Evolutionary conservation across 2,329 filamentous ascomycete species (phyloP).

Genomic region (Colletotrichum melonis): DNA sequence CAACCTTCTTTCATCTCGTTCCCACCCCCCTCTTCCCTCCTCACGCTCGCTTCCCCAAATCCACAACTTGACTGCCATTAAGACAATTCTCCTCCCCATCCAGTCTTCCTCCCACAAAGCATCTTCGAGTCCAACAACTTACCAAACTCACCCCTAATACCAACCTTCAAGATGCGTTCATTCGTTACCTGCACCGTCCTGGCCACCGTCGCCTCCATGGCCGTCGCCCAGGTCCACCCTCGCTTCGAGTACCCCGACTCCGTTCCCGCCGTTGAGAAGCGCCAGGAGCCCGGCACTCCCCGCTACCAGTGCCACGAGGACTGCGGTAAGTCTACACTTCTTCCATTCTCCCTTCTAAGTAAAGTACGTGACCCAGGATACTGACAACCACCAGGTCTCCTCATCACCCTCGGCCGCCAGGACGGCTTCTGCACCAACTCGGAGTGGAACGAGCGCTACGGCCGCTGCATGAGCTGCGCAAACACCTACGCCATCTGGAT

Average conservation of each 20-base stretch:
- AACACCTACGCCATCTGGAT: slow-evolving; percentile 57
- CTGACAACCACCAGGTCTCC: not conserved
- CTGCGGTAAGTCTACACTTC: slow-evolving; percentile 51
- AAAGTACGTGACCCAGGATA: too few relatives aligned
- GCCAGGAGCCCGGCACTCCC: slow-evolving; percentile 57
- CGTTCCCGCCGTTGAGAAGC: slow-evolving; percentile 44
- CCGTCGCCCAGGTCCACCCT: slow-evolving; percentile 15
- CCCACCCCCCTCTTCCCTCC: not conserved
- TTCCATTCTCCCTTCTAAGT: too few relatives aligned
- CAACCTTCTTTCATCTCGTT: not conserved
- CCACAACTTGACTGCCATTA: slow-evolving; percentile 12
- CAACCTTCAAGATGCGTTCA: slow-evolving; percentile 30
- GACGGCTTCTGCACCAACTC: slow-evolving; percentile 50
- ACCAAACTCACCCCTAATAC: not conserved
- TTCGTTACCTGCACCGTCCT: slow-evolving; percentile 32
- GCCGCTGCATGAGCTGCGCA: slow-evolving; percentile 55
- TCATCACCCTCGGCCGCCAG: slow-evolving; percentile 49
- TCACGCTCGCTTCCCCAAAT: slow-evolving; percentile 21
- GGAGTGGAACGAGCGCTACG: slow-evolving; percentile 53
- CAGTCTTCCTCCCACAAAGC: slow-evolving; percentile 17
- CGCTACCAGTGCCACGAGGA: slow-evolving; percentile 58
- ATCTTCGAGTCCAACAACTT: not conserved
- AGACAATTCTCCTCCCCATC: slow-evolving; percentile 17
- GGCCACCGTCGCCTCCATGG: slow-evolving; percentile 29
- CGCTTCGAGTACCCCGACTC: slow-evolving; percentile 28